Evolutionary conservation across 1,284 basidiomycete genomes (phyloP), one percentile per base, ranked within the genome.

Genomic region (Singerocomus inundabilis): DNA sequence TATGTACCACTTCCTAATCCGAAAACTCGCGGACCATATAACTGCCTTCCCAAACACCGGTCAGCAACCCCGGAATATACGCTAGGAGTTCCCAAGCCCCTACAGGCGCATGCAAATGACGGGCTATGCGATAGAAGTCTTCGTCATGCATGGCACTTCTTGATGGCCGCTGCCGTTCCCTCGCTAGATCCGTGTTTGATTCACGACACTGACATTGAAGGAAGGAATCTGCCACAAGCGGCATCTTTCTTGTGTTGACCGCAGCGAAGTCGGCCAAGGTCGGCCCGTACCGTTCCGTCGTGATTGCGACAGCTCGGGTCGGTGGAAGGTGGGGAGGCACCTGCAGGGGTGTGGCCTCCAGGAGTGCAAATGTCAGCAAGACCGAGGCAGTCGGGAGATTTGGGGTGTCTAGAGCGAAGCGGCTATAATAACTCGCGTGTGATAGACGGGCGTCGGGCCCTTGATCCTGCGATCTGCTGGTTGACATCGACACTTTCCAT

Each of bases 1-100:
- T 29, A 28, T 45, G 18, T 5, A 41, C 39, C 35, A 46, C 43
- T 44, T 44, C 45, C 47, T 38, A 55, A 64, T 56, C 44, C 44
- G 24, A 59, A 35, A 55, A 55, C 42, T 53, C 42, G 57, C 64
- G 53, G 56, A 81, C 81, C 76, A 79, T 78, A 59, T 74, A 78
- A 43, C 68, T 70, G 2, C 81, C 81, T 63, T 82, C 76, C 81
- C 82, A 83, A 50, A 77, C 58, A 4, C 80, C 81, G 35, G 74
- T 68, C 48, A 83, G 67, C 32, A 71, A 58, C 25, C 76, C 72
- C 46, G 72, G 72, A 58, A 69, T 60, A 55, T 74, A 76, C 28
- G 58, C 57, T 31, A 40, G 39, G 24, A 48, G 54, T 66, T 67
- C 64, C 58, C 58, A 54, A 64, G 62, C 61, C 11, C 60, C 61